Evolutionary conservation across 1,139 yeast species (phyloP), one percentile per base, ranked within the genome.

Genomic region (Nakaseomyces kungkrabaensis): DNA sequence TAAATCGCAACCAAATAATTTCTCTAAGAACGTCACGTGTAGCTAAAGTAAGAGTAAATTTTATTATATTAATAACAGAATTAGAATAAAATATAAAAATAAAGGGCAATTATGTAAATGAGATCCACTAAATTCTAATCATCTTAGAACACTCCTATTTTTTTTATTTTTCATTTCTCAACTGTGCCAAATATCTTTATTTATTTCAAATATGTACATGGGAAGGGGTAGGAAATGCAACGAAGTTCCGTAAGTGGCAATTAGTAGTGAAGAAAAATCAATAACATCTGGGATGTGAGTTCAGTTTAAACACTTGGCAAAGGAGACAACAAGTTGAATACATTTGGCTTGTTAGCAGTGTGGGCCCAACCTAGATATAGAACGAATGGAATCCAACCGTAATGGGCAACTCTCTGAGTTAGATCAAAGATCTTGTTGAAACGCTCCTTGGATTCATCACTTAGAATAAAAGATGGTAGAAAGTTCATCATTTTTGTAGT

Each of bases 331-430:
- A 72, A 55, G 45, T 66, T 67, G 71, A 90, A 76, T 65, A 89
- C 73, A 57, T 82, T 81, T 57, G 97, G 97, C 71, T 84, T 86
- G 69, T 84, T 85, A 52, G 88, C 77, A 56, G 94, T 81, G 60
- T 86, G 81, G 54, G 86, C 75, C 96, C 96, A 90, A 43, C 96
- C 97, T 65, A 92, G 75, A 74, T 92, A 92, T 64, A 92, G 75
- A 57, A 92, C 84, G 66, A 92, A 85, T 53, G 98, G 98, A 62
- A 92, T 84, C 86, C 95, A 92, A 43, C 97, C 97, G 70, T 89
- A 92, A 72, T 92, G 97, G 53, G 92, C 86, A 63, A 86, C 77
- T 51, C 87, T 85, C 69, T 88, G 86, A 58, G 96, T 83, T 62
- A 88, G 76, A 61, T 86, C 95, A 61, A 89, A 73, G 57, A 89